These are phyloP conservation scores for Cladosporium sp. DNA, from an alignment of 2,329 filamentous ascomycete genomes.

Conservation along the genomic window DNA sequence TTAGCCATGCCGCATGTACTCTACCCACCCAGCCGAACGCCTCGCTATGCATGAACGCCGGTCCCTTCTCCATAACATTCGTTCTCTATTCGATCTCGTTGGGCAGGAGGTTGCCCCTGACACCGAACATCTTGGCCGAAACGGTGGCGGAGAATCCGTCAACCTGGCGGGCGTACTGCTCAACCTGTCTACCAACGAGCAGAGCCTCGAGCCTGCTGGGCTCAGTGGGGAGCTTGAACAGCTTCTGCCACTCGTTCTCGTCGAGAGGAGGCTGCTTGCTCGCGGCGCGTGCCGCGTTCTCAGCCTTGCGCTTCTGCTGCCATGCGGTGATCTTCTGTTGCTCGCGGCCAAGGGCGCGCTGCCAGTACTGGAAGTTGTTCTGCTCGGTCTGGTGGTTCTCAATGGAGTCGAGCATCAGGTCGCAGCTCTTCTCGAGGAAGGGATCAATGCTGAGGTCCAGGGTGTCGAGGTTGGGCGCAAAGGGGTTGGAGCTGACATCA, in stretches of 20 bases:
- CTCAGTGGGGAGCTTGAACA: slow-evolving; percentile 97
- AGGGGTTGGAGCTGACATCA: slow-evolving; percentile 54
- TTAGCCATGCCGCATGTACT: slow-evolving; percentile 3
- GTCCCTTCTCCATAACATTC: slow-evolving; percentile 11
- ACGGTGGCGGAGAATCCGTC: slow-evolving; percentile 91
- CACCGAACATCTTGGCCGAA: slow-evolving; percentile 96
- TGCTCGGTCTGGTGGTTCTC: slow-evolving; percentile 97
- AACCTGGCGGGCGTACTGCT: slow-evolving; percentile 96
- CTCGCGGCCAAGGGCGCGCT: slow-evolving; percentile 86
- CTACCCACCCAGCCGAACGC: slow-evolving; percentile 13
- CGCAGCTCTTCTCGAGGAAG: slow-evolving; percentile 96
- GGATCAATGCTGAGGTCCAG: slow-evolving; percentile 94
- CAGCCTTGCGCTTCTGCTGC: slow-evolving; percentile 94
- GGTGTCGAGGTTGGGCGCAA: slow-evolving; percentile 83
- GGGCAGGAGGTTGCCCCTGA: slow-evolving; percentile 65
- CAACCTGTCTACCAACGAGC: slow-evolving; percentile 91
- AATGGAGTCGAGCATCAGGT: slow-evolving; percentile 91
- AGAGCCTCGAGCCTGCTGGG: slow-evolving; percentile 89
- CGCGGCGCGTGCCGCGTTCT: slow-evolving; percentile 78
- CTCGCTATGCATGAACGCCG: slow-evolving; percentile 14
- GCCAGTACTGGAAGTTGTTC: slow-evolving; percentile 98
- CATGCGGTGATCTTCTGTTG: slow-evolving; percentile 94
- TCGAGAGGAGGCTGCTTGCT: slow-evolving; percentile 86
- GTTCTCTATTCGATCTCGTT: slow-evolving; percentile 5
- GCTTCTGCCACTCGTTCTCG: slow-evolving; percentile 95